Evolutionary conservation across 177 flowering plant species (phyloP).

Genomic region (Vitis hybrid): DNA sequence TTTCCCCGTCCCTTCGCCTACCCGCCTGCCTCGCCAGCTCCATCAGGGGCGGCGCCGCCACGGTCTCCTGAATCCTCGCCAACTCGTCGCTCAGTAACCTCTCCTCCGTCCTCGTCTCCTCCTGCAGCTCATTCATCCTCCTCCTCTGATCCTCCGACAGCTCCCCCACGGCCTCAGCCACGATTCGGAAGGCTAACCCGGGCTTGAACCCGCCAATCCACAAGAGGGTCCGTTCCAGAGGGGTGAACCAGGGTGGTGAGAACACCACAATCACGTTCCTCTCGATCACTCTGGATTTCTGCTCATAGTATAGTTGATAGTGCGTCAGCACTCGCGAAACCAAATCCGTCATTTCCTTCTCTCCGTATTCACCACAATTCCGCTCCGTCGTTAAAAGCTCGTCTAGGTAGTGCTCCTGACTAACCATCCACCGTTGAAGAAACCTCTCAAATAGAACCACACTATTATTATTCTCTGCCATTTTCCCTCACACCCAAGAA

Average conservation of each 20-base stretch:
- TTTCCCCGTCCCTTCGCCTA: constrained; percentile 7
- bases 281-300: constrained; percentile 27
- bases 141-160: constrained; percentile 35
- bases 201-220: constrained; percentile 66
- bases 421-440: constrained; percentile 40
- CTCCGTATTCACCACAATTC: constrained; percentile 2
- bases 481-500: too few relatives aligned
- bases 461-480: too few relatives aligned
- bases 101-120: constrained; percentile 37
- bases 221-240: constrained; percentile 40
- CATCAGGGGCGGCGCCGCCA: constrained; percentile 39
- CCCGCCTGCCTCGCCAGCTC: constrained; percentile 18
- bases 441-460: constrained; percentile 23
- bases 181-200: constrained; percentile 26
- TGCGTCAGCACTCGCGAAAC: constrained; percentile 38
- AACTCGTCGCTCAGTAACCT: constrained; percentile 27
- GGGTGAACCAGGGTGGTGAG: constrained; percentile 39
- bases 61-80: constrained; percentile 53
- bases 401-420: constrained; percentile 35
- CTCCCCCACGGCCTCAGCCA: constrained; percentile 20
- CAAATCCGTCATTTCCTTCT: constrained; percentile 23
- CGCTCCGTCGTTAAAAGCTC: constrained; percentile 27
- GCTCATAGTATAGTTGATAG: constrained; percentile 47
- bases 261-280: constrained; percentile 30
- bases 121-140: constrained; percentile 18